Evolutionary conservation across 2,329 filamentous ascomycete genomes (phyloP).

Genomic region (Colletotrichum sublineola): DNA sequence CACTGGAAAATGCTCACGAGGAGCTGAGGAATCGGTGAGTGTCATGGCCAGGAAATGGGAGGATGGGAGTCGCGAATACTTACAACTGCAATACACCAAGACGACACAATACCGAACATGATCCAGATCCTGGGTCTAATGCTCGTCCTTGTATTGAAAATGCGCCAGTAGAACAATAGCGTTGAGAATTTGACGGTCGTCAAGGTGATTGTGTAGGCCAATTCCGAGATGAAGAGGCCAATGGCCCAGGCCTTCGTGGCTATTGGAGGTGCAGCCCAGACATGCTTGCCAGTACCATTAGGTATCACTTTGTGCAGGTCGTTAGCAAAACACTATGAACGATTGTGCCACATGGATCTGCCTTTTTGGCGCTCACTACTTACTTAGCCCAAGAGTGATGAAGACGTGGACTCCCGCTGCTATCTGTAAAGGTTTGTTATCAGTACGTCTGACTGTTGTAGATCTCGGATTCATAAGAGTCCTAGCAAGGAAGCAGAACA

Average conservation of each 20-base stretch:
- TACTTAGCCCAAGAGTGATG: slow-evolving; percentile 42
- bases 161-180: slow-evolving; percentile 47
- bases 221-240: slow-evolving; percentile 45
- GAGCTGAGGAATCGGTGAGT: slow-evolving; percentile 30
- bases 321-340: not conserved
- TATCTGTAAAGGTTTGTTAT: slow-evolving; percentile 8
- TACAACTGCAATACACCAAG: slow-evolving; percentile 46
- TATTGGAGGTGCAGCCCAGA: slow-evolving; percentile 45
- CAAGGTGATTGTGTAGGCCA: slow-evolving; percentile 44
- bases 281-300: slow-evolving; percentile 44
- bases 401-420: slow-evolving; percentile 41
- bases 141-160: slow-evolving; percentile 43
- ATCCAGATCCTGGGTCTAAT: slow-evolving; percentile 44
- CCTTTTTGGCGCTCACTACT: not conserved
- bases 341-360: not conserved
- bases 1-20: slow-evolving; percentile 44
- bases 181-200: slow-evolving; percentile 45
- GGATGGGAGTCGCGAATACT: not conserved
- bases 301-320: slow-evolving; percentile 37
- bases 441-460: not conserved
- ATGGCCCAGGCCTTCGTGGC: slow-evolving; percentile 44
- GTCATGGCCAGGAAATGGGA: too few species aligned
- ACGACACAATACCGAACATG: slow-evolving; percentile 36
- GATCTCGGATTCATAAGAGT: not conserved
- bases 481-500: not conserved